Base-by-base conservation (phyloP, 1,284 basidiomycete species). In the Athelia sp. region DNA sequence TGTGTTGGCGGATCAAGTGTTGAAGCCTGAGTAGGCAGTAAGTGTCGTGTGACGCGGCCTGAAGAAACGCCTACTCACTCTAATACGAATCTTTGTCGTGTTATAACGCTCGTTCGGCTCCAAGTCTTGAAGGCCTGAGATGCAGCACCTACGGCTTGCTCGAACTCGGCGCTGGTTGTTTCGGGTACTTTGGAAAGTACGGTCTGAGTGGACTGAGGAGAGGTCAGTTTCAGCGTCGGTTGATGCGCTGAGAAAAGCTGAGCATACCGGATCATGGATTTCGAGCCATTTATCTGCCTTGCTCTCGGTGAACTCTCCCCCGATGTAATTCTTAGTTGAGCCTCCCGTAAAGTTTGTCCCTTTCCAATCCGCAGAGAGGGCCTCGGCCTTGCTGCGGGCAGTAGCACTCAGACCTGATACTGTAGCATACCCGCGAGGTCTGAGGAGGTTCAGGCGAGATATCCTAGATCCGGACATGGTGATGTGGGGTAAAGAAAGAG, bases 101-200 rank as follows among this genome's bases (percentile, higher is more conserved):
- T 83, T 51, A 99, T 74, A 38, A 98, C 78, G 56, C 87, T 92
- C 14, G 92, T 87, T 47, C 78, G 79, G 62, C 88, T 90, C 96
- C 96, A 99, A 2, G 84, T 79, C 63, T 92, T 87, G 77, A 84
- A 97, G 2, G 95, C 95, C 51, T 86, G 75, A n/a, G 86, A 81
- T 15, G 95, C 94, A 46, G 89, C 84, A 53, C 85, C 79, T 4
- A 93, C 87, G n/a, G 95, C 94, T 50, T 81, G 79, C 34, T 87
- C 78, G 63, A 98, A 96, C 68, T 98, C 94, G 26, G 75, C 63
- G 32, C 72, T 66, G 0, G 93, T 93, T 0, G 94, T 93, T 69
- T 98, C 89, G 17, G 96, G 96, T 1, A 97, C 94, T 22, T 81
- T 80, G 34, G 90, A 90, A 55, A 99, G 79, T 21, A 98, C 60